phyloP scores from a whole-genome alignment of 2,329 filamentous ascomycete species.

The Fusarium subtropicale region DNA sequence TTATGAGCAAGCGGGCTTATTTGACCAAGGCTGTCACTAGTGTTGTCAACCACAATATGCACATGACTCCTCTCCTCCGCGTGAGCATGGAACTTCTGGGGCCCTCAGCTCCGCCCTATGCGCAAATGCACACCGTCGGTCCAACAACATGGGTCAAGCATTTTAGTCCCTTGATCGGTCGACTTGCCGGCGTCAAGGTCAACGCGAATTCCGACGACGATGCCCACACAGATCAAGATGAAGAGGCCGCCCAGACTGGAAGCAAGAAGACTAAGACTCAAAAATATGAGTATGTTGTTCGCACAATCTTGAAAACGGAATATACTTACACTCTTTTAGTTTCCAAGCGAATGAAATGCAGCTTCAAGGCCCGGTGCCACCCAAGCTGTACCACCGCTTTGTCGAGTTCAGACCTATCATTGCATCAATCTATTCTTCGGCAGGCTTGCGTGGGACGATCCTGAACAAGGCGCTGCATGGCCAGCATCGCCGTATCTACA shows the following conservation, averaged over 20 bases:
- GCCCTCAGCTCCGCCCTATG: conserved; percentile 75
- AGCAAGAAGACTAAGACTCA: conserved; percentile 66
- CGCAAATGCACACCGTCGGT: conserved; percentile 81
- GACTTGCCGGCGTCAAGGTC: conserved; percentile 78
- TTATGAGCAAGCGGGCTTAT: conserved; percentile 89
- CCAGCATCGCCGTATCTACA: conserved; percentile 90
- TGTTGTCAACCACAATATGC: conserved; percentile 68
- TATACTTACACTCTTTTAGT: conserved; percentile 56
- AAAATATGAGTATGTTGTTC: conserved; percentile 77
- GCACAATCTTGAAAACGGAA: not conserved
- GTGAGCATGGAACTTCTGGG: conserved; percentile 84
- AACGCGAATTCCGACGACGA: conserved; percentile 68
- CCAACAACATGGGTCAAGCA: conserved; percentile 83
- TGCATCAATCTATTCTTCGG: conserved; percentile 84
- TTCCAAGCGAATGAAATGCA: conserved; percentile 96
- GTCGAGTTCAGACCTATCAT: conserved; percentile 94
- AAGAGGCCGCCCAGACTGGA: conserved; percentile 39
- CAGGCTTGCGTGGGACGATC: conserved; percentile 81
- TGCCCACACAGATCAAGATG: conserved; percentile 34
- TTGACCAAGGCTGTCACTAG: conserved; percentile 75
- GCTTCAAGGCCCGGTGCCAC: conserved; percentile 83
- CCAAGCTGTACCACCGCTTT: conserved; percentile 86
- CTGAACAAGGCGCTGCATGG: conserved; percentile 89
- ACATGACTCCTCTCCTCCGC: conserved; percentile 76
- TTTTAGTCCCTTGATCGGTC: conserved; percentile 88